A percentile compares a stretch with the other conserved stretches of the same genome.
These are phyloP conservation scores for Coemansia sp. DNA, from an alignment of 192 early-diverging fungal species.

Conservation along the genomic window DNA sequence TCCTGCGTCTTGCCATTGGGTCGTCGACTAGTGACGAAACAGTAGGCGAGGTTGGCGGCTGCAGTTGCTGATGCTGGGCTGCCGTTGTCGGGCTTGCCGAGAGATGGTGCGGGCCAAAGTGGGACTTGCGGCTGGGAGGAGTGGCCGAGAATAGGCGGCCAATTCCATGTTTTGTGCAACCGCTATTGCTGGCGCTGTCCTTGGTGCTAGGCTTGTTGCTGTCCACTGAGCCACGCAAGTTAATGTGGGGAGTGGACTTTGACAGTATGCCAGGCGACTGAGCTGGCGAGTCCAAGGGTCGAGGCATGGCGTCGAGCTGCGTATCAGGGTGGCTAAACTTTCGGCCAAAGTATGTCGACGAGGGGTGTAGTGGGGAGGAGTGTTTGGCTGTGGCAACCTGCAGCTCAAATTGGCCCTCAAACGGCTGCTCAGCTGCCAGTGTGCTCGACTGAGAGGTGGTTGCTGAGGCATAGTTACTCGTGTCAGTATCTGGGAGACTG, in stretches of 20 bases:
- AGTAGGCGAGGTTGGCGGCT: conserved; percentile 29
- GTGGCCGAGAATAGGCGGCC: conserved; percentile 32
- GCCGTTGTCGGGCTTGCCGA: background rate
- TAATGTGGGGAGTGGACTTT: conserved; percentile 32
- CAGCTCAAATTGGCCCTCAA: background rate
- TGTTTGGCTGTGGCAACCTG: background rate
- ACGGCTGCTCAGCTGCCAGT: background rate
- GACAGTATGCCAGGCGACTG: conserved; percentile 32
- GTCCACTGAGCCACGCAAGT: conserved; percentile 29
- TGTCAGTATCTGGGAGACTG: background rate
- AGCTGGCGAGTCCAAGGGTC: conserved; percentile 11
- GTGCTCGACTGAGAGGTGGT: conserved; percentile 1
- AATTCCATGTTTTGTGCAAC: conserved; percentile 25
- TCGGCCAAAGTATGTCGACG: conserved; percentile 16
- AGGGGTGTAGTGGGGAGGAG: background rate
- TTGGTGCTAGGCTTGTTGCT: conserved; percentile 7
- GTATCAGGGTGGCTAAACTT: conserved; percentile 43
- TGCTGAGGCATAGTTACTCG: background rate
- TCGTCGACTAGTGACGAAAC: conserved; percentile 40
- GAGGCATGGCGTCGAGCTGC: conserved; percentile 15
- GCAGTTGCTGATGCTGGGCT: background rate
- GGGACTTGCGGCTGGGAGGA: conserved; percentile 21
- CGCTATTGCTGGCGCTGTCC: background rate
- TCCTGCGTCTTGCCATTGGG: conserved; percentile 36
- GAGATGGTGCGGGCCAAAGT: background rate